Base-by-base conservation (phyloP, 495 filamentous ascomycete genomes). In the Trichoderma parareesei region DNA sequence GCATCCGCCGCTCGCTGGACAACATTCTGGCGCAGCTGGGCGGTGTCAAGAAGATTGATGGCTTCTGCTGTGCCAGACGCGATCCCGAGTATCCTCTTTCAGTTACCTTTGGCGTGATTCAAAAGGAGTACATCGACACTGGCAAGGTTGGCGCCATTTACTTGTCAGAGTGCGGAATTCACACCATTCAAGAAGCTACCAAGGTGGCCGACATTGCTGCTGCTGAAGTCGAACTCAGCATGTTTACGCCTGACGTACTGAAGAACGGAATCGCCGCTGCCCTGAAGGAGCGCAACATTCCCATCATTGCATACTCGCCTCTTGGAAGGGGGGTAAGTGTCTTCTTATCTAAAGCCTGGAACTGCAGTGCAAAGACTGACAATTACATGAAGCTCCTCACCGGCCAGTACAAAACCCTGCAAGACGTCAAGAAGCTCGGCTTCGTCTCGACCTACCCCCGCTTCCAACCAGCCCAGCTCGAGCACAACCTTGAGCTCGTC, bases 71-170 rank as follows among this genome's bases (percentile, higher is more conserved):
- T 66, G 91, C 88, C 16, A 80, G 92, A 4, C 82, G 90, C 27
- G 92, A 95, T 68, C 80, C 79, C 4, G 83, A 84, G 0, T 79
- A 77, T 53, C 76, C 78, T 9, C 67, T 82, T 62, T 75, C 76
- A 37, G 75, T 74, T 13, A 83, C 84, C n/a, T 78, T 85, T 63
- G 80, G 77, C 13, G 75, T 71, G 8, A 69, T 90, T 27, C 81
- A 83, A 35, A 75, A 89, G 71, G 79, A 82, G 70, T 79, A 85
- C 69, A 81, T 94, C 20, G 83, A 91, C 67, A 85, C 82, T 44
- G 92, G 92, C 40, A 89, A 92, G 76, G 78, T 97, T 35, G 85
- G 85, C 14, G 91, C 89, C 16, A 89, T 97, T 74, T 79, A 82
- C 10, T 71, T 96, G 59, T 88, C 84, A 53, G 92, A 96, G 71